Evolutionary conservation across 1,139 yeast species (phyloP), one percentile per base, ranked within the genome.

Genomic region (Yamadazyma jaroonii): DNA sequence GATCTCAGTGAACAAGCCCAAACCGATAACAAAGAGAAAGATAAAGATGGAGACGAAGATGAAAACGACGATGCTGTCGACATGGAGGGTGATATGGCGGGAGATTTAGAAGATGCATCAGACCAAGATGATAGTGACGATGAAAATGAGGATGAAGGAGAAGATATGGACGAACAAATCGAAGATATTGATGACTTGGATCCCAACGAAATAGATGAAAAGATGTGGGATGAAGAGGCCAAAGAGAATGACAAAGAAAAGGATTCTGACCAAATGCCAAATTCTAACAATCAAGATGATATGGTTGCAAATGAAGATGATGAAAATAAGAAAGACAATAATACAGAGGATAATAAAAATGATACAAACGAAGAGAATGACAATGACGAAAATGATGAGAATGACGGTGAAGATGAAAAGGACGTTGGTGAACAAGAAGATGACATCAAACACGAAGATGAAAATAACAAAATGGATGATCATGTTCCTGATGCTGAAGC

Each of bases 221-320:
- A 92, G 65, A 87, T 92, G 96, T 92, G 98, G 98, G 95, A 92
- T 53, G 97, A 89, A 54, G 89, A 90, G 57, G 85, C 85, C 10
- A 76, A 81, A 39, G 90, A 85, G 9, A 80, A 81, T 39, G 73
- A 76, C 30, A 81, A 84, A 53, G 88, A 84, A 52, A 83, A 84
- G 53, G 84, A 83, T 34, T 75, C 88, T 13, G 89, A 85, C 25
- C 70, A 77, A 39, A 66, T 81, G 59, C 82, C 87, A 1, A 79
- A 81, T 21, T 68, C 76, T 40, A 63, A 79, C 2, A 59, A 60
- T n/a, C 57, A 72, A 37, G 83, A 82, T 42, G 81, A 83, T 38
- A 72, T 82, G 64, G 77, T 81, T 53, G 89, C 84, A 3, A 70
- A 69, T 38, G 84, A 79, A 48, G 72, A 76, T 36, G 74, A 72